Evolutionary conservation across 2,329 filamentous ascomycete species (phyloP).

Genomic region (Pyrenophora teres): DNA sequence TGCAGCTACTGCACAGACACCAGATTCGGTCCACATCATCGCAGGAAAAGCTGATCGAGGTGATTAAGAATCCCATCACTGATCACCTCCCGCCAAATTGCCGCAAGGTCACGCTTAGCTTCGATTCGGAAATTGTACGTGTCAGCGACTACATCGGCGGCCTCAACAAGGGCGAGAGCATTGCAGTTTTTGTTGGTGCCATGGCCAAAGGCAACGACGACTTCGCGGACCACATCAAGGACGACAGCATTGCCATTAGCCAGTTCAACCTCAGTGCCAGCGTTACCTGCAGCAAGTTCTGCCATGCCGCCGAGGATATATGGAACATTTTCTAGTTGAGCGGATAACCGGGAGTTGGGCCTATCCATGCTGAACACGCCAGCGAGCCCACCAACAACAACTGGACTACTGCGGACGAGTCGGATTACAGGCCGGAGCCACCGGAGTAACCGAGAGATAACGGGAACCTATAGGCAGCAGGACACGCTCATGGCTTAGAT

Average conservation of each 20-base stretch:
- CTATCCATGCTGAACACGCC: conserved; percentile 35
- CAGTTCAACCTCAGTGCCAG: conserved; percentile 97
- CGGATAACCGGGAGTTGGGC: conserved; percentile 14
- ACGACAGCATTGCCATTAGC: conserved; percentile 97
- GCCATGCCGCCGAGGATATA: conserved; percentile 93
- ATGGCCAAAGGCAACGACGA: conserved; percentile 98
- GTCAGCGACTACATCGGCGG: conserved; percentile 86
- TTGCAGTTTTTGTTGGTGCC: conserved; percentile 96
- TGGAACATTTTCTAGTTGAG: conserved; percentile 82
- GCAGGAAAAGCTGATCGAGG: conserved; percentile 94
- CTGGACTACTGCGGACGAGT: conserved; percentile 24
- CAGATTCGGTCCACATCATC: conserved; percentile 97
- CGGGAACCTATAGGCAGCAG: conserved; percentile 36
- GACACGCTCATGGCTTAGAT: conserved; percentile 58
- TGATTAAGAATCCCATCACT: conserved; percentile 97
- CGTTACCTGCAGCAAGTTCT: conserved; percentile 99
- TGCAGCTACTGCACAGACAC: conserved; percentile 91
- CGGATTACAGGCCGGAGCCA: conserved; percentile 21
- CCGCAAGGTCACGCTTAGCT: conserved; percentile 95
- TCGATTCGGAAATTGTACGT: conserved; percentile 84
- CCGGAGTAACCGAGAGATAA: conserved; percentile 28
- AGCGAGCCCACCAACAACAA: conserved; percentile 27
- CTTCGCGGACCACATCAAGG: conserved; percentile 92
- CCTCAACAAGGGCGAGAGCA: conserved; percentile 81
- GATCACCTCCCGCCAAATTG: conserved; percentile 97